Percentiles rank a stretch among this genome's conserved stretches.
Conservation (phyloP, 192 early-diverging fungal species). For the Ambispora gerdemannii region DNA sequence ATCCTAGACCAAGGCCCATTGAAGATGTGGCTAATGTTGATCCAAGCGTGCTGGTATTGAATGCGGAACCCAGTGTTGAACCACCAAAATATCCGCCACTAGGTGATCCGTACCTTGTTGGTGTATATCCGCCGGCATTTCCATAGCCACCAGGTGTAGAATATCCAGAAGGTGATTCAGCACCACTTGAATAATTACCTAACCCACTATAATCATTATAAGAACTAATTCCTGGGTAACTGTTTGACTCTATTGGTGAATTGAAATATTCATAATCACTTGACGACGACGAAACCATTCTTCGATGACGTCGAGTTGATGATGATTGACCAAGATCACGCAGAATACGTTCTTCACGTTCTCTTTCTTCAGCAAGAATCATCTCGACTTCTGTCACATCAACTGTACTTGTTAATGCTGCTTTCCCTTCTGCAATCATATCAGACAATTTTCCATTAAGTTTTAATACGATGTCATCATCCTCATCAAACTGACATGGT, state of each 20-base stretch:
- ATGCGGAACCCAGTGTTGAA: not conserved
- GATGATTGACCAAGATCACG: slow-evolving; percentile 22
- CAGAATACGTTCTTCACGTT: slow-evolving; percentile 27
- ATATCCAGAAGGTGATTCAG: not conserved
- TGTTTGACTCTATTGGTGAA: not conserved
- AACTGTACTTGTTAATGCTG: slow-evolving; percentile 23
- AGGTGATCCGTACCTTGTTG: not conserved
- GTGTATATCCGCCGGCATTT: not conserved
- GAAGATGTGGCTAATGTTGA: not conserved
- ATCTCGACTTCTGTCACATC: slow-evolving; percentile 27
- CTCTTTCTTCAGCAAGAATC: slow-evolving; percentile 19
- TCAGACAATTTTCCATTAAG: slow-evolving; percentile 22
- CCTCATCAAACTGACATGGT: not conserved
- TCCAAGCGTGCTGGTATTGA: not conserved
- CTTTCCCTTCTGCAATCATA: slow-evolving; percentile 24
- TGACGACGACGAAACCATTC: not conserved
- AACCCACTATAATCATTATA: not conserved
- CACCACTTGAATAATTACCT: not conserved
- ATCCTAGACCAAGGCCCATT: too few species aligned
- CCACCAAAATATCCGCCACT: not conserved
- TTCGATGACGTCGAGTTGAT: not conserved
- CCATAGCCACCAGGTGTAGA: not conserved
- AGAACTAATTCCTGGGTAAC: not conserved
- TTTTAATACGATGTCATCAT: slow-evolving; percentile 8
- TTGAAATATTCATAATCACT: slow-evolving; percentile 15